A percentile compares a stretch with the other conserved stretches of the same genome.
Evolutionary conservation across 768 basidiomycete species (phyloP).

Genomic region (Lyophyllum semitale): DNA sequence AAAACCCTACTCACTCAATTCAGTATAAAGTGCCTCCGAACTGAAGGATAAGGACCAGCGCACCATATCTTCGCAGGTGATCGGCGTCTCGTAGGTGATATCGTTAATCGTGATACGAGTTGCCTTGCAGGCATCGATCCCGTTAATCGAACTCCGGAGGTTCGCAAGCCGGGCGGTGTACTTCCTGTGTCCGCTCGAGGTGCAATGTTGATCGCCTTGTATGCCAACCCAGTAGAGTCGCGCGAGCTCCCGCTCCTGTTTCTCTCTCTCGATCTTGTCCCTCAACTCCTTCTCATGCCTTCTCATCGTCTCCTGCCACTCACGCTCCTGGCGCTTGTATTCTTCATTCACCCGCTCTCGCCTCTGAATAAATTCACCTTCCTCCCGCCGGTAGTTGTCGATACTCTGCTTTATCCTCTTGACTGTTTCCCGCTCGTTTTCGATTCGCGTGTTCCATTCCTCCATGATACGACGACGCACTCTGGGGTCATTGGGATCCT

Average conservation of each 20-base stretch:
- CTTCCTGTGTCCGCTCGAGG: slow-evolving; percentile 1
- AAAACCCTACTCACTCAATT: background rate
- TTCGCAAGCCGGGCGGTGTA: slow-evolving; percentile 18
- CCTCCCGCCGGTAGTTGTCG: background rate
- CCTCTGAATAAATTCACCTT: too few relatives aligned
- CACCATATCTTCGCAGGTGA: slow-evolving; percentile 16
- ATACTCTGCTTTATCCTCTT: background rate
- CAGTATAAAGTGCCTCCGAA: background rate
- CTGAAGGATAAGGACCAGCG: background rate
- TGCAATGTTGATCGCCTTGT: slow-evolving; percentile 10
- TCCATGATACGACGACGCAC: background rate
- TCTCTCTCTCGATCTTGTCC: slow-evolving; percentile 6
- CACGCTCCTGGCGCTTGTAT: too few relatives aligned
- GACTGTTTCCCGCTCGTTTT: background rate
- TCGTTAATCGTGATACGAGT: slow-evolving; percentile 17
- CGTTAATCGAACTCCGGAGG: slow-evolving; percentile 11
- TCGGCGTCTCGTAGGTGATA: slow-evolving; percentile 13
- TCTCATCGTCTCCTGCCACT: background rate
- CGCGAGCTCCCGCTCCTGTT: slow-evolving; percentile 9
- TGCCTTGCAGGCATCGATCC: slow-evolving; percentile 18
- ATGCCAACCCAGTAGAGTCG: slow-evolving; percentile 19
- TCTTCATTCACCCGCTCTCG: too few relatives aligned
- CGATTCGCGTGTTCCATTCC: background rate
- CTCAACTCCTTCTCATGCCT: background rate
- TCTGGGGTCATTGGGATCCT: background rate